Conservation (phyloP, 768 basidiomycete genomes). For the Russula lepida region DNA sequence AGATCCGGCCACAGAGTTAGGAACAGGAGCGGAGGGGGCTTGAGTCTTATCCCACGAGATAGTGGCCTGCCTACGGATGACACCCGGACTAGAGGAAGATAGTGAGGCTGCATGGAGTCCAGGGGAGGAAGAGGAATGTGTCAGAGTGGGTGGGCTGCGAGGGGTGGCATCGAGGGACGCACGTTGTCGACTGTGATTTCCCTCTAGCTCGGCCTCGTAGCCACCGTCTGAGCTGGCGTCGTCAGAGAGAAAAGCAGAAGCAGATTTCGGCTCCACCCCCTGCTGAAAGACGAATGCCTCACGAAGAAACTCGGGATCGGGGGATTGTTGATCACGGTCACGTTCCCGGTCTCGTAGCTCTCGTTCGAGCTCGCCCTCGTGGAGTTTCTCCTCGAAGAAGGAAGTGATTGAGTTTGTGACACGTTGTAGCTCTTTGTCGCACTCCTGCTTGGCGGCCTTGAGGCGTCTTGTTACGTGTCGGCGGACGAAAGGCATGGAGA, state of each 20-base stretch:
- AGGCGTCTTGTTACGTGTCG: slow-evolving; percentile 90
- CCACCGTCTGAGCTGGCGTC: slow-evolving; percentile 76
- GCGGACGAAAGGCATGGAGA: slow-evolving; percentile 88
- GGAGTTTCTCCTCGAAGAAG: slow-evolving; percentile 87
- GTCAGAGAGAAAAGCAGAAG: slow-evolving; percentile 50
- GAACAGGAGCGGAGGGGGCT: slow-evolving; percentile 42
- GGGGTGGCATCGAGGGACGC: slow-evolving; percentile 46
- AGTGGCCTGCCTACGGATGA: slow-evolving; percentile 56
- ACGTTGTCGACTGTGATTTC: slow-evolving; percentile 62
- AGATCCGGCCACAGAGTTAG: slow-evolving; percentile 42
- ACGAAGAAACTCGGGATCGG: slow-evolving; percentile 34
- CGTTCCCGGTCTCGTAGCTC: slow-evolving; percentile 35
- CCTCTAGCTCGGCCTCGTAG: slow-evolving; percentile 70
- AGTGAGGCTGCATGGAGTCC: slow-evolving; percentile 55
- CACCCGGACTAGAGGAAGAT: slow-evolving; percentile 61
- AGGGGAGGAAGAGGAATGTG: slow-evolving; percentile 47
- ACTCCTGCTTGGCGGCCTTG: slow-evolving; percentile 89
- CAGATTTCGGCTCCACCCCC: slow-evolving; percentile 42
- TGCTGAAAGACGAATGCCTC: slow-evolving; percentile 56
- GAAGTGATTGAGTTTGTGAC: slow-evolving; percentile 90
- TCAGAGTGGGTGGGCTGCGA: slow-evolving; percentile 36
- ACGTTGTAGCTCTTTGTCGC: slow-evolving; percentile 92
- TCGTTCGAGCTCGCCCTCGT: slow-evolving; percentile 64
- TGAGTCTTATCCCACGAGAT: slow-evolving; percentile 56
- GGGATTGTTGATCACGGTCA: slow-evolving; percentile 42